Conservation (phyloP, 148 eudicot genomes). For the Amaranthus cruentus region DNA sequence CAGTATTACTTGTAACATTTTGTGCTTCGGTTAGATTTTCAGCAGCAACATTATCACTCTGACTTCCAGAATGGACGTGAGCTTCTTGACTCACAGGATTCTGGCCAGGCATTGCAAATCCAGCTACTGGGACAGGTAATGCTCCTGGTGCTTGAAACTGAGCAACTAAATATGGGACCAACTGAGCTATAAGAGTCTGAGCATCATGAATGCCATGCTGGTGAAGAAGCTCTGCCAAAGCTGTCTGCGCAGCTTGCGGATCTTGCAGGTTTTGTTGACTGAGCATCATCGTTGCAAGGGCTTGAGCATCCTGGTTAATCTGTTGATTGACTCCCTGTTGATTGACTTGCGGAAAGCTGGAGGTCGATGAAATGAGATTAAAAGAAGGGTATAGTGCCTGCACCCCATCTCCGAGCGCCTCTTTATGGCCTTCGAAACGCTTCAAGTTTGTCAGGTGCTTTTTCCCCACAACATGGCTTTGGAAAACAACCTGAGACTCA, state of each 20-base stretch:
- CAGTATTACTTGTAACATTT: background rate
- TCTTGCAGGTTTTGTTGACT: conserved; percentile 35
- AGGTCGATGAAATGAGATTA: conserved; percentile 26
- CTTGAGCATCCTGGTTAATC: conserved; percentile 33
- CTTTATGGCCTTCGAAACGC: conserved; percentile 53
- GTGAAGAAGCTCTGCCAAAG: conserved; percentile 35
- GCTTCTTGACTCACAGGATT: conserved; percentile 14
- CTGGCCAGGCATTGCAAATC: background rate
- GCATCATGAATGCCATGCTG: conserved; percentile 42
- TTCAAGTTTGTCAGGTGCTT: conserved; percentile 56
- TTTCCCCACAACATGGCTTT: conserved; percentile 65
- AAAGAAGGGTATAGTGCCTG: conserved; percentile 45
- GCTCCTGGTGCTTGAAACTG: conserved; percentile 30
- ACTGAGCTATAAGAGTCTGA: conserved; percentile 36
- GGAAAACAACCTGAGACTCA: conserved; percentile 57
- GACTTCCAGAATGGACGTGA: conserved; percentile 15
- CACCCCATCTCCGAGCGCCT: conserved; percentile 44
- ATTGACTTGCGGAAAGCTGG: conserved; percentile 29
- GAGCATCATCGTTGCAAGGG: conserved; percentile 36
- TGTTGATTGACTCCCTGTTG: conserved; percentile 17
- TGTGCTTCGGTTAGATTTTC: conserved; percentile 18
- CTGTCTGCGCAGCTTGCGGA: conserved; percentile 36
- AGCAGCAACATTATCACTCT: background rate
- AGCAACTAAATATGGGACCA: conserved; percentile 31
- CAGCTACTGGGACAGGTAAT: conserved; percentile 24